A percentile compares a stretch with the other conserved stretches of the same genome.
Conservation (phyloP, 2,329 filamentous ascomycete genomes). For the Didymella lethalis region DNA sequence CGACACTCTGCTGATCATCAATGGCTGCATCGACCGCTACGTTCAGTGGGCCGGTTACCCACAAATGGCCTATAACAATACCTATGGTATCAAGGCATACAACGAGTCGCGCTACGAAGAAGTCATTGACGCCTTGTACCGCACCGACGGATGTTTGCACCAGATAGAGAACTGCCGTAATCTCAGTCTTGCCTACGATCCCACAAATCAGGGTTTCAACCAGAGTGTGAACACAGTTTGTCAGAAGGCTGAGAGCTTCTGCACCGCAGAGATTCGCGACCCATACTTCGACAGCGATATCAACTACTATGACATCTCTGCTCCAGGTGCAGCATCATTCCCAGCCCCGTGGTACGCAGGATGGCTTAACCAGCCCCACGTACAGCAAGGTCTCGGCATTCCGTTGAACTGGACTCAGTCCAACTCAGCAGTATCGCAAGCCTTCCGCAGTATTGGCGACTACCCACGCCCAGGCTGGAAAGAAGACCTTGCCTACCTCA, state of each 20-base stretch:
- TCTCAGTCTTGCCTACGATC: conserved; percentile 58
- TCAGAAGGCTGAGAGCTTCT: conserved; percentile 55
- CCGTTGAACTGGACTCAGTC: conserved; percentile 65
- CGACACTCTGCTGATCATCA: conserved; percentile 64
- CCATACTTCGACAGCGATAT: conserved; percentile 56
- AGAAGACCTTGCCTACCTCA: conserved; percentile 60
- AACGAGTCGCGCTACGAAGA: conserved; percentile 58
- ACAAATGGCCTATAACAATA: conserved; percentile 64
- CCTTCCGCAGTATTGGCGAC: conserved; percentile 60
- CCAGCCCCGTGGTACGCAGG: conserved; percentile 58
- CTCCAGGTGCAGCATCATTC: conserved; percentile 55
- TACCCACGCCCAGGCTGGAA: conserved; percentile 58
- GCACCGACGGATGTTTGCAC: conserved; percentile 62
- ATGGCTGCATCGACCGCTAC: conserved; percentile 63
- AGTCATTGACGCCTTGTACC: conserved; percentile 56
- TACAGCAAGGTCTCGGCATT: conserved; percentile 64
- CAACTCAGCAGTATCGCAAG: conserved; percentile 52
- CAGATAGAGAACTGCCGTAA: conserved; percentile 61
- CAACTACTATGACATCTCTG: conserved; percentile 67
- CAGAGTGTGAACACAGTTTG: conserved; percentile 53
- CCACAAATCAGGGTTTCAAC: conserved; percentile 54
- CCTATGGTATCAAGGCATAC: conserved; percentile 63
- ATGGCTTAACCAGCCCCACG: conserved; percentile 65
- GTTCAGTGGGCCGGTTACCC: conserved; percentile 59
- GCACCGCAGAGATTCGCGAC: conserved; percentile 55